These are phyloP conservation scores for Xylaria polymorpha DNA, from an alignment of 2,329 filamentous ascomycete species.

Conservation along the genomic window DNA sequence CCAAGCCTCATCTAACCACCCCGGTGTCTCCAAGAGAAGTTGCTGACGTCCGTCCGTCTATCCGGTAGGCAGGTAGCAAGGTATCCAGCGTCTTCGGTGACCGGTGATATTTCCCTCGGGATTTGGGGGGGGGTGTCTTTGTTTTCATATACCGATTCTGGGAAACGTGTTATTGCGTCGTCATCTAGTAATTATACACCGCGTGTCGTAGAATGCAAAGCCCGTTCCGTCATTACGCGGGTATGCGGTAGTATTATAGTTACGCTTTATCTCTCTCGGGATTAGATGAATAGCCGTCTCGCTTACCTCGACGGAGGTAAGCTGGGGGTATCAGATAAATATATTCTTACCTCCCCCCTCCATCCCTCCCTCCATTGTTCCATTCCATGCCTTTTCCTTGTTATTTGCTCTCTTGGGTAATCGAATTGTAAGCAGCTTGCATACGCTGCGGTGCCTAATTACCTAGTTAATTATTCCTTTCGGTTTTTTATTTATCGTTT, in stretches of 20 bases:
- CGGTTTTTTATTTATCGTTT: background rate
- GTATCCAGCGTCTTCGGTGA: background rate
- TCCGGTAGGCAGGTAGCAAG: background rate
- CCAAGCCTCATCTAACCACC: background rate
- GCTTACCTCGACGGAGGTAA: background rate
- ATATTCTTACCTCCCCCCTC: background rate
- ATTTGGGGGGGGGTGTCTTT: background rate
- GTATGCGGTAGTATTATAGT: background rate
- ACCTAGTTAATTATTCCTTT: background rate
- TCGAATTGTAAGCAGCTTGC: constrained; percentile 22
- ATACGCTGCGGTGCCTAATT: background rate
- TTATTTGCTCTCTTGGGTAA: constrained; percentile 5
- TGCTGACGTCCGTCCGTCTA: background rate
- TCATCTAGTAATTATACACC: background rate
- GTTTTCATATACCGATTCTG: background rate
- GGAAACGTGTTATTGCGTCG: background rate
- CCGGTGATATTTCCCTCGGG: background rate
- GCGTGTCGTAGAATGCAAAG: background rate
- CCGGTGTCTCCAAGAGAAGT: background rate
- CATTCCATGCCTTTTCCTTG: background rate
- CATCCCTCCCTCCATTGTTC: background rate
- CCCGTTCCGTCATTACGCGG: too few species aligned
- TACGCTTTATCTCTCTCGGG: background rate
- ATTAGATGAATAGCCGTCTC: background rate
- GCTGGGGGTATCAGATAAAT: background rate